Percentiles rank a stretch among this genome's conserved stretches.
Conservation (phyloP, 2,329 filamentous ascomycete species). For the Trichoderma atrobrunneum region DNA sequence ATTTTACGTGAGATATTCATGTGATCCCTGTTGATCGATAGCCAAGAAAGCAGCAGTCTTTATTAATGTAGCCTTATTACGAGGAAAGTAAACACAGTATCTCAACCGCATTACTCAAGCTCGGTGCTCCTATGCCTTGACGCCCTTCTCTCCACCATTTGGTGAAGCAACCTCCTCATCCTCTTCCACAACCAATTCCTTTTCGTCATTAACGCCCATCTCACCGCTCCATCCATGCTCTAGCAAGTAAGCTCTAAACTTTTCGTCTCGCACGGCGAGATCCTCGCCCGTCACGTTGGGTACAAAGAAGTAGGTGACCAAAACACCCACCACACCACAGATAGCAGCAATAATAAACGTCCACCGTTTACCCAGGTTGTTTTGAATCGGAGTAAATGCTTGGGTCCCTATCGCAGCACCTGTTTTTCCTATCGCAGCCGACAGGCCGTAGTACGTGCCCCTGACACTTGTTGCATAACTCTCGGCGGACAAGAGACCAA, state of each 20-base stretch:
- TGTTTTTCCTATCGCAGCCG: slow-evolving; percentile 49
- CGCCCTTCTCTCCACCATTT: slow-evolving; percentile 22
- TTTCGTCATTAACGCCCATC: slow-evolving; percentile 35
- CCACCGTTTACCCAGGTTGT: slow-evolving; percentile 45
- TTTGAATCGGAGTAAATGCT: slow-evolving; percentile 47
- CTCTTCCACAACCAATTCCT: slow-evolving; percentile 23
- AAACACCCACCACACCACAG: slow-evolving; percentile 45
- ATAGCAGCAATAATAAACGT: slow-evolving; percentile 53
- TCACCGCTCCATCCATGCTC: slow-evolving; percentile 45
- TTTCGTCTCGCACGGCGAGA: slow-evolving; percentile 41
- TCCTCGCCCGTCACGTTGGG: slow-evolving; percentile 46
- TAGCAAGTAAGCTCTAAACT: slow-evolving; percentile 43
- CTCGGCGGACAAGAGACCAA: slow-evolving; percentile 50
- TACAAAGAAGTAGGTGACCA: slow-evolving; percentile 48
- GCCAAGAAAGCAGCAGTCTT: neutral
- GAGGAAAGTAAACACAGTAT: neutral
- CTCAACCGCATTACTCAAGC: neutral
- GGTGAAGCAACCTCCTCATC: slow-evolving; percentile 7
- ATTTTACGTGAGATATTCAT: neutral
- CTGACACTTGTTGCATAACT: slow-evolving; percentile 51
- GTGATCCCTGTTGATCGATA: neutral
- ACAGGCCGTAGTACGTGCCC: slow-evolving; percentile 50
- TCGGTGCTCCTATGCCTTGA: slow-evolving; percentile 17
- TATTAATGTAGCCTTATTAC: neutral
- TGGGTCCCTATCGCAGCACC: slow-evolving; percentile 52